These are phyloP conservation scores for Vigna mungo DNA, from an alignment of 306 rosid genomes.

Conservation along the genomic window DNA sequence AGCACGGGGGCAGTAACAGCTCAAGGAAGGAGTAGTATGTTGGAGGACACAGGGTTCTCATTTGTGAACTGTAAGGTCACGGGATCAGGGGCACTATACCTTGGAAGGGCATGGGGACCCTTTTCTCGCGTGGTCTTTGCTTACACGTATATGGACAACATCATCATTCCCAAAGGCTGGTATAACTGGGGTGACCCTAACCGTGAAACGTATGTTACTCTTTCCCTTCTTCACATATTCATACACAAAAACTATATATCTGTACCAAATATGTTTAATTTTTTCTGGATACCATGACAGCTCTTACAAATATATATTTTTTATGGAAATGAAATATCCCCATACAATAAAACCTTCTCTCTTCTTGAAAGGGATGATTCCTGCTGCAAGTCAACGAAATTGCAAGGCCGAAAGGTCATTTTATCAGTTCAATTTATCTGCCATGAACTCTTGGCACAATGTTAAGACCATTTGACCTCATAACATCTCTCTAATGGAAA, in stretches of 20 bases:
- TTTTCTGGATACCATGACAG: too few species aligned
- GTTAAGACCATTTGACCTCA: conserved; percentile 3
- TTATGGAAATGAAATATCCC: too few species aligned
- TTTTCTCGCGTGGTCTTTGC: conserved; percentile 94
- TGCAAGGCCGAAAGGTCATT: background rate
- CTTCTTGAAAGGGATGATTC: too few species aligned
- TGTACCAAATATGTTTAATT: background rate
- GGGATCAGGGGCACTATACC: conserved; percentile 94
- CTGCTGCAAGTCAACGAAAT: too few species aligned
- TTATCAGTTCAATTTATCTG: background rate
- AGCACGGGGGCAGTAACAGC: conserved; percentile 87
- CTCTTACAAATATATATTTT: too few species aligned
- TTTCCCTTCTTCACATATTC: background rate
- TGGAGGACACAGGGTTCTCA: conserved; percentile 95
- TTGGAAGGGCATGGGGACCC: conserved; percentile 99
- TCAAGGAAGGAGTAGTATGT: conserved; percentile 79
- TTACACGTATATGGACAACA: conserved; percentile 91
- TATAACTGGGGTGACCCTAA: conserved; percentile 97
- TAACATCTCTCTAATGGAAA: conserved; percentile 18
- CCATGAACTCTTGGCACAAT: conserved; percentile 19
- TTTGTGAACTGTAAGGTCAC: conserved; percentile 97
- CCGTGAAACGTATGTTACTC: conserved; percentile 72
- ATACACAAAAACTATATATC: too few species aligned
- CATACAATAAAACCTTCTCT: too few species aligned
- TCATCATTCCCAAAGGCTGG: conserved; percentile 98